phyloP scores from a whole-genome alignment of 345 rosid species.

The Eucalyptus virginea region DNA sequence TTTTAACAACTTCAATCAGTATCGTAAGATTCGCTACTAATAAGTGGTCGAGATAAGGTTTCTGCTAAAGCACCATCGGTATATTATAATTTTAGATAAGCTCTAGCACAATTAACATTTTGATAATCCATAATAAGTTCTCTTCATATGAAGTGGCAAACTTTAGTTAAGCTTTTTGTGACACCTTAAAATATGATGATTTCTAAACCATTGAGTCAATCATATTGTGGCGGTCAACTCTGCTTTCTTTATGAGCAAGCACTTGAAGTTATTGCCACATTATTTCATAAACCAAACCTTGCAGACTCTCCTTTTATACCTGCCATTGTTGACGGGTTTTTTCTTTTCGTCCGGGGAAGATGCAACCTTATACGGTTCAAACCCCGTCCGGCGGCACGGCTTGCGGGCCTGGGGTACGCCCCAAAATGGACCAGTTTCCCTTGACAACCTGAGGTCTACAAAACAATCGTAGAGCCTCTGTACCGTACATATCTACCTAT shows the following conservation, averaged over 20 bases:
- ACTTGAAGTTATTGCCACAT: neutral
- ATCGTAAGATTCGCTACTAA: fast-evolving
- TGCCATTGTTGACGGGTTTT: neutral
- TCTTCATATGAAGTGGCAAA: neutral
- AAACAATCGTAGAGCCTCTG: neutral
- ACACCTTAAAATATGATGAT: neutral
- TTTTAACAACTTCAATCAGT: neutral
- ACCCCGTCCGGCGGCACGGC: neutral
- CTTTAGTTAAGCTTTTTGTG: neutral
- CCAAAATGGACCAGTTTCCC: neutral
- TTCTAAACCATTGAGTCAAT: neutral
- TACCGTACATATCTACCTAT: neutral
- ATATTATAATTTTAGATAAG: neutral
- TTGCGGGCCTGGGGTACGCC: neutral
- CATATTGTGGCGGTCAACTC: neutral
- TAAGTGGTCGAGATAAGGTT: neutral
- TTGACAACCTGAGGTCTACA: neutral
- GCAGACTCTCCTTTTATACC: neutral
- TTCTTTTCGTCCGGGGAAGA: neutral
- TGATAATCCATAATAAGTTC: neutral
- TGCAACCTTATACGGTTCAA: neutral
- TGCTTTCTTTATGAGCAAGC: neutral
- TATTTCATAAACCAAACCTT: neutral
- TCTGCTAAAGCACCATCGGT: fast-evolving
- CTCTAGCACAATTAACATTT: fast-evolving